Evolutionary conservation across 2,329 filamentous ascomycete species (phyloP), one percentile per base, ranked within the genome.

Genomic region (Leptodontidium sp.): DNA sequence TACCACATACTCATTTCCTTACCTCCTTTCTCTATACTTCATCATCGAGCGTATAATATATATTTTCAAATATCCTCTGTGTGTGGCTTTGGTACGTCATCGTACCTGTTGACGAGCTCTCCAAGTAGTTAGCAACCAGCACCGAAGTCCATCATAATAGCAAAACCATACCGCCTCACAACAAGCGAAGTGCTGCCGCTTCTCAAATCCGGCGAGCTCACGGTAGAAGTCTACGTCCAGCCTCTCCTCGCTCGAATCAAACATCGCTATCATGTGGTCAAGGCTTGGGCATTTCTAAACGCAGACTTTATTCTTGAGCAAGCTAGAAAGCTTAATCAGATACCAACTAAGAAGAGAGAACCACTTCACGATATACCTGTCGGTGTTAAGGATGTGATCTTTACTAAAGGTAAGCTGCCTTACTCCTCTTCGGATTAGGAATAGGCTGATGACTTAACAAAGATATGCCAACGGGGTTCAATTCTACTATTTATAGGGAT

Each of bases 371-470:
- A 87, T 1, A 75, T 90, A 6, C 82, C 85, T 0, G 78, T 90
- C n/a, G 88, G 81, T 0, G 81, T 90, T 12, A 90, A 90, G 75
- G 88, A 90, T 79, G 81, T 89, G 2, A 86, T 89, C 70, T 82
- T 82, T 72, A 89, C 84, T 0, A 86, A 85, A 76, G 84, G 84
- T 83, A 67, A 45, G 38, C 26, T 12, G 2, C 50, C 21, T 29
- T 43, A 14, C 38, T 43, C 14, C 14, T 43, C 38, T 14, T 43
- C 2, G 38, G 38, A 43, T 8, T 14, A 43, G 7, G 38, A 43
- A 8, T 8, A 43, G 38, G 38, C 8, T 43, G 7, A 43, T 43
- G 8, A 43, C 14, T 43, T 43, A 8, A 8, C 69, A 21, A 68
- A 82, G 85, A 87, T 67, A 87, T 88, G 86, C 87, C 87, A 2